Evolutionary conservation across 2,329 filamentous ascomycete genomes (phyloP), one percentile per base, ranked within the genome.

Genomic region (Neopestalotiopsis rosae): DNA sequence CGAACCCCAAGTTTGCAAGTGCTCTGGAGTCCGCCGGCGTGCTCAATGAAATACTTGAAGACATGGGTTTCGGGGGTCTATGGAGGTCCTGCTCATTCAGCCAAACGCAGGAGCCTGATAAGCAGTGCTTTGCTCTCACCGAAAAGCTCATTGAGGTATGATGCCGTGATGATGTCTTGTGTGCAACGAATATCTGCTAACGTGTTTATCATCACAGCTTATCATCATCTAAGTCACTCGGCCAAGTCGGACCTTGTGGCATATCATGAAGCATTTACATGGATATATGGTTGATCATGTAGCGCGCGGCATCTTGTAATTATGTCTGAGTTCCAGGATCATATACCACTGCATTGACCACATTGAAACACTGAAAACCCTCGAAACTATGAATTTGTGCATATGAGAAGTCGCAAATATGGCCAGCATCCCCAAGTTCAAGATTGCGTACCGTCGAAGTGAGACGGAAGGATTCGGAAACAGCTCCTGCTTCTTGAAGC

Each of bases 21-120:
- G 82, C 84, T 17, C 78, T 86, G 20, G 83, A 86, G 61, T 85
- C 85, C 5, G 81, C 81, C 38, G 81, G 83, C 52, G 78, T 82
- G 34, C 77, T 91, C 12, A 84, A 84, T 62, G 84, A 87, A 61
- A 83, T 86, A 2, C 81, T 92, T 9, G 85, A 89, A 49, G 85
- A 87, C 2, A 86, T 89, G 77, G 90, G 90, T 1, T 91, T 92
- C 70, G 84, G 86, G 9, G 90, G 90, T 0, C 79, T 92, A 1
- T 91, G 88, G 88, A 84, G 85, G 30, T 84, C 84, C 5, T 87
- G 86, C 69, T 87, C 86, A 1, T 85, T 87, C 66, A 84, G 81
- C 42, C 82, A 84, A 17, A 79, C 80, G 40, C 83, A 85, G 61
- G 85, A 87, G 12, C 82, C 84, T 12, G 86, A 87, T 70, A 83